Conservation (phyloP, 2,329 filamentous ascomycete species). For the Parastagonospora nodorum region DNA sequence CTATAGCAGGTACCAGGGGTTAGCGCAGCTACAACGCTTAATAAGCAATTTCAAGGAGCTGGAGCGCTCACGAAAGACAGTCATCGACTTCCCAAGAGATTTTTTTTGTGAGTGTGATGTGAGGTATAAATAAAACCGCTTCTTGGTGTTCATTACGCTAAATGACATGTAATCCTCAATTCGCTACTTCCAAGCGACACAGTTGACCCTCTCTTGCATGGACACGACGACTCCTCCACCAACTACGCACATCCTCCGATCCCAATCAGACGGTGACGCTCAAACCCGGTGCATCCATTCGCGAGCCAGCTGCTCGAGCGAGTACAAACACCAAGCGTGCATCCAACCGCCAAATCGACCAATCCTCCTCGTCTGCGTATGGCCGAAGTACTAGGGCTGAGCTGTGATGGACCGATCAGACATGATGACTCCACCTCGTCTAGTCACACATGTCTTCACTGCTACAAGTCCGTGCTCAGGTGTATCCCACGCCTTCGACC, state of each 20-base stretch:
- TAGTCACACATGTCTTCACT: constrained; percentile 32
- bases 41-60: no score
- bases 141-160: not conserved
- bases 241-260: constrained; percentile 26
- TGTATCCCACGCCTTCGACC: constrained; percentile 45
- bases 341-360: constrained; percentile 38
- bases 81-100: not conserved
- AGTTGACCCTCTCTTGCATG: no score
- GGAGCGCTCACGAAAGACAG: not conserved
- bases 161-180: not conserved
- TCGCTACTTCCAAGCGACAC: not conserved
- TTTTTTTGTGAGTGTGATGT: not conserved
- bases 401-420: constrained; percentile 44
- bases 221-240: constrained; percentile 40
- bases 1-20: no score
- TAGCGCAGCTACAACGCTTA: no score
- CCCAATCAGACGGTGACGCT: constrained; percentile 44
- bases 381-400: constrained; percentile 47
- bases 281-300: constrained; percentile 24
- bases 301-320: constrained; percentile 36
- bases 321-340: constrained; percentile 29
- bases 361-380: constrained; percentile 29
- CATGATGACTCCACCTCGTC: constrained; percentile 25
- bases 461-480: constrained; percentile 46
- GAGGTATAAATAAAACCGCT: not conserved